Base-by-base conservation (phyloP, 1,284 basidiomycete genomes). In the Ganoderma multipileum region DNA sequence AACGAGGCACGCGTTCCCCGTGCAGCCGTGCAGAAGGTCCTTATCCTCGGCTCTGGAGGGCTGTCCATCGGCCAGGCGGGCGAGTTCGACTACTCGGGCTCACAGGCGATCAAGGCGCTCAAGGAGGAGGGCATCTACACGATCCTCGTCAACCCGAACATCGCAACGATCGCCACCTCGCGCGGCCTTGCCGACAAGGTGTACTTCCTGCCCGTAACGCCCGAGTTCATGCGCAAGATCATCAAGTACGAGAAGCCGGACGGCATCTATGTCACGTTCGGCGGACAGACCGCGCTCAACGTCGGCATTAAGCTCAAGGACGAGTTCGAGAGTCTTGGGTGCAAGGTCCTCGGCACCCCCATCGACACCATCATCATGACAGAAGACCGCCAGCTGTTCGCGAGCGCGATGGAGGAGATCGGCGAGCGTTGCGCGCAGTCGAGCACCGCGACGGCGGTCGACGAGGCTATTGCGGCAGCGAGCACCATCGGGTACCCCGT, bases 101-200 rank as follows among this genome's bases (percentile, higher is more conserved):
- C 95, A 57, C 97, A 99, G 82, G 97, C 97, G 16, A 98, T 99
- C 88, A 99, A 99, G 84, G 98, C 97, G 11, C 88, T 99, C 74
- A 98, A 99, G 83, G 95, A 97, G 81, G 97, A 99, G 80, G 97
- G 97, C 38, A 98, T 99, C 79, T 99, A 98, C 83, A 99, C 97
- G 62, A 95, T 99, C 80, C 91, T 99, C 78, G 91, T 99, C 78
- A 99, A 99, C 82, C 96, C 97, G 58, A 99, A 99, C 83, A 99
- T 99, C 77, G 97, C 97, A n/a, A 99, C 98, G 50, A 99, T 99
- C 75, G 97, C 98, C 65, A 99, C 97, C 1, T 97, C 95, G 65
- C 95, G 96, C 77, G 97, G 97, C 76, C 89, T 99, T 61, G 97
- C 97, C 42, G 97, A 99, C 85, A 99, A 99, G 83, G 97, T 99